Conservation (phyloP, 2,329 filamentous ascomycete genomes). For the Phialophora tarda region DNA sequence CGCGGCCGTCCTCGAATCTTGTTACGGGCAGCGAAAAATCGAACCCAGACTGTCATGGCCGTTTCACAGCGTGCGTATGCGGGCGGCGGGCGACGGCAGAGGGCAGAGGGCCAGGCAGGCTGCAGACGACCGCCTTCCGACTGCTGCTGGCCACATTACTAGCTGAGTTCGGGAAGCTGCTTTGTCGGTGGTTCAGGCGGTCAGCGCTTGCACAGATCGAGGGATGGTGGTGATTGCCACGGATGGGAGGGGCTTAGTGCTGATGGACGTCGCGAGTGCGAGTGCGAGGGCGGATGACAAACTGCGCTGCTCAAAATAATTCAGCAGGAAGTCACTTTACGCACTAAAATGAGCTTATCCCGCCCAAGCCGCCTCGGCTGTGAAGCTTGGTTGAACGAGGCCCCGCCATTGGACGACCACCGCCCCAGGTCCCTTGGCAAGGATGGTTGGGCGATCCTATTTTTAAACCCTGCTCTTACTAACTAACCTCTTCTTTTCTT, state of each 20-base stretch:
- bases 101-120: too few species aligned
- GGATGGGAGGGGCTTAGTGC: slow-evolving; percentile 13
- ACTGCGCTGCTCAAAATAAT: slow-evolving; percentile 14
- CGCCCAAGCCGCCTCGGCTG: not conserved
- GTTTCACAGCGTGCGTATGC: not conserved
- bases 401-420: not conserved
- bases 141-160: slow-evolving; percentile 1
- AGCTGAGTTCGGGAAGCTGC: not conserved
- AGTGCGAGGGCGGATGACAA: slow-evolving; percentile 16
- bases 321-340: not conserved
- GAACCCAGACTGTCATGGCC: not conserved
- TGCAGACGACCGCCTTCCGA: not conserved
- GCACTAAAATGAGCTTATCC: slow-evolving; percentile 14
- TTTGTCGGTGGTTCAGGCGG: slow-evolving; percentile 8
- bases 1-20: slow-evolving; percentile 9
- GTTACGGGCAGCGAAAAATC: slow-evolving; percentile 13
- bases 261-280: slow-evolving; percentile 9
- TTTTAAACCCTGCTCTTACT: not conserved
- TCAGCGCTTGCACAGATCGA: slow-evolving; percentile 23
- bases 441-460: not conserved
- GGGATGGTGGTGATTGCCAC: slow-evolving; percentile 23
- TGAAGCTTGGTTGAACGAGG: not conserved
- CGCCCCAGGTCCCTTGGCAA: not conserved
- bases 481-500: not conserved
- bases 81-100: not conserved